Base-by-base conservation (phyloP, 306 rosid species). In the Geum urbanum region DNA sequence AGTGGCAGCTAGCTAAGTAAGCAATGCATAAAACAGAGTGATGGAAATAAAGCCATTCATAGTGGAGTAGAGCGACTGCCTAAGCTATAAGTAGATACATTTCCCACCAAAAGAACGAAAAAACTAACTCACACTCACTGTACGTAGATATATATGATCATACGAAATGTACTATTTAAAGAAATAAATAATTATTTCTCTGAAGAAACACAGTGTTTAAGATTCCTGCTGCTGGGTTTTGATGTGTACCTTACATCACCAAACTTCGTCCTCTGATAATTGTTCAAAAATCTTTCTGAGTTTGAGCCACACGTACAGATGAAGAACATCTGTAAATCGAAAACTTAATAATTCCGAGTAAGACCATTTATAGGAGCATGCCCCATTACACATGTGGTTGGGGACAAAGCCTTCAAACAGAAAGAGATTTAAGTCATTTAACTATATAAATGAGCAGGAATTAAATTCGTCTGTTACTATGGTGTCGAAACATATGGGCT, bases 351-450 rank as follows among this genome's bases (percentile, higher is more conserved):
- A 53, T 53, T 19, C 14, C 11, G 19, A 37, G 13, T 53, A 52
- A 54, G 63, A 53, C 39, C 14, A 13, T 22, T 40, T 2, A 40
- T 54, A 12, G 47, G 52, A 4, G 62, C 15, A n/a, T 56, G 53
- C 65, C 62, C 54, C 44, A 43, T 70, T 48, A 3, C 73, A 41
- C 3, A 59, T 55, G 73, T 20, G 54, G 52, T 16, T 41, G 73
- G 13, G 35, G n/a, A 70, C 24, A 43, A 69, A 55, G 9, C 43
- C 39, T 53, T 24, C 35, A 19, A 41, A 6, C 45, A 18, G 41
- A 46, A 22, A 18, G 20, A 52, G 50, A 39, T 54, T 35, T n/a
- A n/a, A n/a, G n/a, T n/a, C n/a, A n/a, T n/a, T n/a, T 39, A 40
- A 53, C 20, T 52, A 20, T 12, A 54, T 53, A 39, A 68, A 51